Base-by-base conservation (phyloP, 1,284 basidiomycete genomes). In the Sanghuangporus baumii region DNA sequence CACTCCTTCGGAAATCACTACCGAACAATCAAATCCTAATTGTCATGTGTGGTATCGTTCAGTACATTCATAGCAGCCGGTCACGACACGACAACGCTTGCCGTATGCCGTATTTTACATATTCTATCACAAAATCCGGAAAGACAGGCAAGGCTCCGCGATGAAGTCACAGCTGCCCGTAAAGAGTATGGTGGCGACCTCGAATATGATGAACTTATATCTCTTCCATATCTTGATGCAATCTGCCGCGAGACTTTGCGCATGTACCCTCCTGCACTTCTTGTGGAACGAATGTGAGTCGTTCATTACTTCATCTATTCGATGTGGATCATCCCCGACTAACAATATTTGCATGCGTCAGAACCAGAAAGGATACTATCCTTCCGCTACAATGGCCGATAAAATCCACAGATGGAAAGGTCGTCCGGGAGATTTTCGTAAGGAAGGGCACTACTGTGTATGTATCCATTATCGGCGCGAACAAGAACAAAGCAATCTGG, bases 241-340 rank as follows among this genome's bases (percentile, higher is more conserved):
- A 75, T 81, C 2, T 69, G 79, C 6, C 78, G 78, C 57, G 80
- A 82, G 66, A 80, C 79, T 4, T 67, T 82, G 57, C 69, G 80
- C 59, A 61, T 81, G 77, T 80, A 63, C 67, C 77, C 79, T 11
- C 77, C 78, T 7, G 76, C 78, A 14, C 75, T 77, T 11, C 78
- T 79, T 61, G 75, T 80, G n/a, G 72, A 75, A 38, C 66, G 67
- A 63, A 52, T 40, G 46, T 48, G 16, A 18, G 47, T 14, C 23
- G 18, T 34, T 12, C 43, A 23, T 9, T 31, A 50, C 16, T 12
- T 34, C 62, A 62, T 4, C 23, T 38, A 18, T 54, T 50, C 6
- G 12, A 31, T 31, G 26, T 3, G 26, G 26, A 31, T 58, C 18
- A 43, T 36, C 12, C 20, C 14, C 12, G 36, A 38, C 20, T 34